phyloP scores from a whole-genome alignment of 2,329 filamentous ascomycete genomes.

The Penicillium sp. region DNA sequence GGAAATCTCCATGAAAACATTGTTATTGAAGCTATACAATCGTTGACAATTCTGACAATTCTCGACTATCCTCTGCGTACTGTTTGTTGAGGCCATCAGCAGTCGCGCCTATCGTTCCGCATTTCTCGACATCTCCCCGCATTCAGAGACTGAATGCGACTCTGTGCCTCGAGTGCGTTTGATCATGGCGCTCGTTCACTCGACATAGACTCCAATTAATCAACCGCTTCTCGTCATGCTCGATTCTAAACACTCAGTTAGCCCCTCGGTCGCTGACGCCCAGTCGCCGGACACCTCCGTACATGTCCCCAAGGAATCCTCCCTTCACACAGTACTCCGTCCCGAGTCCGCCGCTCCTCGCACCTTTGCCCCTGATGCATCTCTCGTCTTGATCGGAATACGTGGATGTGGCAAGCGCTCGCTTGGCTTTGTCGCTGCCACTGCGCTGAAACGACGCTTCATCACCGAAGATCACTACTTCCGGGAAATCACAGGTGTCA shows the following conservation, averaged over 20 bases:
- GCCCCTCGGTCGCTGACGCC: neutral
- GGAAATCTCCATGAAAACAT: neutral
- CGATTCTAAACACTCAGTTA: neutral
- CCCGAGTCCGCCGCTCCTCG: constrained; percentile 15
- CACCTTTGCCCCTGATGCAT: constrained; percentile 40
- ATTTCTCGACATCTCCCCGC: neutral
- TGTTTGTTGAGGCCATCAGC: neutral
- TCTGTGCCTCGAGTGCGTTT: neutral
- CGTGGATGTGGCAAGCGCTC: constrained; percentile 47
- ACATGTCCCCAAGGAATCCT: neutral
- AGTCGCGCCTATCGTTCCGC: neutral
- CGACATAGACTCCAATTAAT: constrained; percentile 3
- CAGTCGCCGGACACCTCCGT: neutral
- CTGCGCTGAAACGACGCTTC: constrained; percentile 44
- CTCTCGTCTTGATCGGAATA: constrained; percentile 44
- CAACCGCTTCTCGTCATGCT: constrained; percentile 1
- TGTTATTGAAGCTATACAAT: too few species aligned
- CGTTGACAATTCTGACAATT: too few species aligned
- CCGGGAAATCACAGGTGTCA: constrained; percentile 42
- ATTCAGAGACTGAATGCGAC: neutral
- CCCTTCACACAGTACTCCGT: neutral
- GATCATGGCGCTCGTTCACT: constrained; percentile 5
- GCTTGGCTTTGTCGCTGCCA: constrained; percentile 44
- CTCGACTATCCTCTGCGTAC: neutral
- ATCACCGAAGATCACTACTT: constrained; percentile 49